Base-by-base conservation (phyloP, 1,284 basidiomycete species). In the Trametes hirsuta region DNA sequence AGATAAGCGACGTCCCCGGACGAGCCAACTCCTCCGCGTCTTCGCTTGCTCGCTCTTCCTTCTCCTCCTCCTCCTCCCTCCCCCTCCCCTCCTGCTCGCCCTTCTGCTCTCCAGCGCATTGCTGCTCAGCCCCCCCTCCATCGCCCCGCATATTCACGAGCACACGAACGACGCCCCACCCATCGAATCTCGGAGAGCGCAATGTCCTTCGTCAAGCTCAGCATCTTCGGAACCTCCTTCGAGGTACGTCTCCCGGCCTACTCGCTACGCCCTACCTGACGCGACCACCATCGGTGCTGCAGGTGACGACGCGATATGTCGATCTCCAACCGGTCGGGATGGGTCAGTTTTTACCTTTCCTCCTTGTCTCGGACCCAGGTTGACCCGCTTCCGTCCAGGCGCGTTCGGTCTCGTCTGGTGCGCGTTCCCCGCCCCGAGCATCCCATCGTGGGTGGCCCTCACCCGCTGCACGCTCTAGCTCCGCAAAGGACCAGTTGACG, bases 291-390 rank as follows among this genome's bases (percentile, higher is more conserved):
- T 14, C 57, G 41, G 75, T 78, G 59, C 77, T 73, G 61, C 76
- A 98, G 88, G 95, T 98, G 55, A 97, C 95, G 18, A 97, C 95
- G 59, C 88, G 97, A 71, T 99, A 99, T 93, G 93, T 97, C 75
- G 97, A 99, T 81, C 88, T 99, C 24, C 97, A 99, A 75, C 97
- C 97, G n/a, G 97, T 99, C 48, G 97, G 97, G 76, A 99, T 99
- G 97, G 97, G 93, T 89, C 69, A 79, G 86, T 80, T 58, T 52
- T 53, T 62, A 54, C 65, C 54, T 14, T 30, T 41, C 49, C 56
- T 50, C 41, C 47, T 62, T 68, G 56, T 65, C 62, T 63, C 46
- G 25, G 45, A 54, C 65, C 65, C 22, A 22, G 10, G 25, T 52
- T 58, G 58, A 64, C 62, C 34, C 47, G 53, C 53, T 47, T 56